Conservation (phyloP, 2,329 filamentous ascomycete species). For the Colletotrichum paranaense region DNA sequence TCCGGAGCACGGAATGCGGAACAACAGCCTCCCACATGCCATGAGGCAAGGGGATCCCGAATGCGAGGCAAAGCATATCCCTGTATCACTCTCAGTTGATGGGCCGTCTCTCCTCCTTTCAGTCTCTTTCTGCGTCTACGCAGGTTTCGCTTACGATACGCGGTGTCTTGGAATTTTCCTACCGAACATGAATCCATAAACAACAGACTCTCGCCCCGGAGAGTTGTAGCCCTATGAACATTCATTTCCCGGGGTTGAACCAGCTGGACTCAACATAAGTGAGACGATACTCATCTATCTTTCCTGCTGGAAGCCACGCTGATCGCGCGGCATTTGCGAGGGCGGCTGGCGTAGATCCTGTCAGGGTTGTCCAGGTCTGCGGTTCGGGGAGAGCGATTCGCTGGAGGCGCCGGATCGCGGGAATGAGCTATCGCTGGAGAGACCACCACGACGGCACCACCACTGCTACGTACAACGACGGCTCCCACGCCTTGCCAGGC, state of each 20-base stretch:
- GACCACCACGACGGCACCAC: neutral
- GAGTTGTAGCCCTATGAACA: constrained; percentile 13
- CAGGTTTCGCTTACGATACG: neutral
- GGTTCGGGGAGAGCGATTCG: constrained; percentile 22
- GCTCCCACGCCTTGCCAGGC: constrained; percentile 16
- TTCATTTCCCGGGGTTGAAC: neutral
- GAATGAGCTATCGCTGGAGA: neutral
- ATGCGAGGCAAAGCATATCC: neutral
- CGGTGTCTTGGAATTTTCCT: neutral
- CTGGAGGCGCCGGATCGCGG: neutral
- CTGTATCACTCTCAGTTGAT: neutral
- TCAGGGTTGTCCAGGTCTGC: constrained; percentile 1
- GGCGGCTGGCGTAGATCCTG: constrained; percentile 9
- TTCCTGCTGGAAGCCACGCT: neutral
- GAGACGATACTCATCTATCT: constrained; percentile 16
- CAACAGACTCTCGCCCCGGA: neutral
- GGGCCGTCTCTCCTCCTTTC: neutral
- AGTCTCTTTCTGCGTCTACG: neutral
- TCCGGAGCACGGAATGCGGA: constrained; percentile 7
- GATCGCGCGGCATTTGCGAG: constrained; percentile 28
- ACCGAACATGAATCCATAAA: neutral
- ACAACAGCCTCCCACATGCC: constrained; percentile 16
- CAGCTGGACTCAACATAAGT: constrained; percentile 4
- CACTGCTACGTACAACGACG: neutral
- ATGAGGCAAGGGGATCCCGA: constrained; percentile 9